Percentiles rank a stretch among this genome's conserved stretches.
Conservation (phyloP, 306 rosid species). For the Cicer yamashitae region DNA sequence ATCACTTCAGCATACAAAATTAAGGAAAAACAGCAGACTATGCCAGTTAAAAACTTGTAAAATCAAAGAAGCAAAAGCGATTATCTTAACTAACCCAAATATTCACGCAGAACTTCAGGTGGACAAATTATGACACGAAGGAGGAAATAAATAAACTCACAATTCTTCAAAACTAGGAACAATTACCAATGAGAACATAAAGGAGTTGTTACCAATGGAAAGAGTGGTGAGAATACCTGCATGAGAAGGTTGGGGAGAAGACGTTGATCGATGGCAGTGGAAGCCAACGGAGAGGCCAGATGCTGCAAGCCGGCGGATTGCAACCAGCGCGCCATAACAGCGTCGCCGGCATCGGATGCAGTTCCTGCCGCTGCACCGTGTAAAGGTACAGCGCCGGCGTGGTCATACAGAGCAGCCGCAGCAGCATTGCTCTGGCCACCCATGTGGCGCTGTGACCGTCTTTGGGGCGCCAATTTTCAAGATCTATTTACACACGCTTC, state of each 20-base stretch:
- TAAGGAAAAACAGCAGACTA: background rate
- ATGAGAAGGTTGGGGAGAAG: constrained; percentile 84
- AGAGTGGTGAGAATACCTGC: constrained; percentile 65
- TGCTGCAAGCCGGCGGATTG: constrained; percentile 99
- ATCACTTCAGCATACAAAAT: constrained; percentile 2
- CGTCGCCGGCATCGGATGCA: constrained; percentile 84
- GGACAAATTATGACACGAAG: background rate
- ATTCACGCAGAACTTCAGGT: background rate
- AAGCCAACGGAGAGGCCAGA: constrained; percentile 98
- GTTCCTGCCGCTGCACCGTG: constrained; percentile 74
- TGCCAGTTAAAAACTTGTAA: constrained; percentile 3
- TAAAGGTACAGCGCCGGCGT: constrained; percentile 66
- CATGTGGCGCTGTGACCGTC: constrained; percentile 99
- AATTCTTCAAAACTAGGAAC: background rate
- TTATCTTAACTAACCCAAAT: constrained; percentile 25
- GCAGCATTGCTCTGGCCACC: constrained; percentile 99
- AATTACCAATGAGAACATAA: background rate
- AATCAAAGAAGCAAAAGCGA: background rate
- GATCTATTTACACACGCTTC: constrained; percentile 75
- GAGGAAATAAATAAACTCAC: background rate
- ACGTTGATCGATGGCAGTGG: constrained; percentile 73
- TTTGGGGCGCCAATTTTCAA: constrained; percentile 99
- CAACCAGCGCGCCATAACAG: constrained; percentile 99
- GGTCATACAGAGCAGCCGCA: constrained; percentile 85
- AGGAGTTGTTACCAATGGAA: background rate